These are phyloP conservation scores for Podaxis rugospora DNA, from an alignment of 768 basidiomycete genomes.

Conservation along the genomic window DNA sequence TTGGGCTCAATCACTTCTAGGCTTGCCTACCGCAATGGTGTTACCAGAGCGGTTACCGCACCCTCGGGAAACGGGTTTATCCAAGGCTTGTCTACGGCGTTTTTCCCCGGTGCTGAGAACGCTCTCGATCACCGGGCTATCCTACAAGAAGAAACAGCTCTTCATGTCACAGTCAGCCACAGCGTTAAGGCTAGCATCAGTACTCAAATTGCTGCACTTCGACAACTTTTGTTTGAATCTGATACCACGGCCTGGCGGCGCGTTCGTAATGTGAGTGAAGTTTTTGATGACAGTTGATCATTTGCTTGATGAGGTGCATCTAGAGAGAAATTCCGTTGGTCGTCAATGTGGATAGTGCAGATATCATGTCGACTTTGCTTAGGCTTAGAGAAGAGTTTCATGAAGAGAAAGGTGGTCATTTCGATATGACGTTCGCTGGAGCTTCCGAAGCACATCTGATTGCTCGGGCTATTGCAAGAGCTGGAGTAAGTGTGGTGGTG, in stretches of 20 bases:
- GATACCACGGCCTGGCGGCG: conserved; percentile 29
- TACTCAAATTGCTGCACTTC: conserved; percentile 56
- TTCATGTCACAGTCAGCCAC: conserved; percentile 51
- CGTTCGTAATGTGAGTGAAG: conserved; percentile 24
- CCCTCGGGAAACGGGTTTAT: conserved; percentile 56
- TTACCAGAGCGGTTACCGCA: conserved; percentile 63
- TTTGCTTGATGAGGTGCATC: conserved; percentile 17
- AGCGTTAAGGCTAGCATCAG: conserved; percentile 46
- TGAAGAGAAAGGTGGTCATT: conserved; percentile 20
- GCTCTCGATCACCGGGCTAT: conserved; percentile 60
- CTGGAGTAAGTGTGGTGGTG: conserved; percentile 70
- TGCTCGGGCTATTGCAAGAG: conserved; percentile 55
- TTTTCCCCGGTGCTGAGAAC: conserved; percentile 55
- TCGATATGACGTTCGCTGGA: conserved; percentile 51
- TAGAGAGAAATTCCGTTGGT: conserved; percentile 64
- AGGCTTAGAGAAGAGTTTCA: conserved; percentile 54
- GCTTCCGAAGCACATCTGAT: conserved; percentile 61
- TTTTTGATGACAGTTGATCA: background rate
- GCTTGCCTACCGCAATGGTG: conserved; percentile 68
- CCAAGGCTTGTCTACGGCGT: conserved; percentile 57
- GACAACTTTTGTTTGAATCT: conserved; percentile 35
- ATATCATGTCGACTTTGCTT: conserved; percentile 70
- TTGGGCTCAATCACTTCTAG: conserved; percentile 29
- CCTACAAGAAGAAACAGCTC: conserved; percentile 56
- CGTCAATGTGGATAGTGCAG: conserved; percentile 63